Evolutionary conservation across 257 asterid species (phyloP), one percentile per base, ranked within the genome.

Genomic region (Cynanchum wilfordii): DNA sequence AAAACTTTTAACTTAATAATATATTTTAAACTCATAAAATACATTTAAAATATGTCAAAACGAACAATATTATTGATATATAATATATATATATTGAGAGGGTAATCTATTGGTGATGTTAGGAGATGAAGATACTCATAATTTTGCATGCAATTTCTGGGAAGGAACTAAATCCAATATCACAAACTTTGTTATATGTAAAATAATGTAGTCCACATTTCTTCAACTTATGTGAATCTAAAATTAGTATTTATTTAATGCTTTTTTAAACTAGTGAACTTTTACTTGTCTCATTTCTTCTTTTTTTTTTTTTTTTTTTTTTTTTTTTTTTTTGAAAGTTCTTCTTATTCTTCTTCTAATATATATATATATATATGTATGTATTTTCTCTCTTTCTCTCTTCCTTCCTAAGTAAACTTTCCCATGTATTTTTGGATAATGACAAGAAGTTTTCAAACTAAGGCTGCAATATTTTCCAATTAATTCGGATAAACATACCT

Each of bases 121-220:
- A 20, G 59, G 12, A 54, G 33, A 63, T 7, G 68, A 63, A 13
- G 47, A 33, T 63, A 17, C 68, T 33, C 68, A 63, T 63, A 17
- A 63, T 30, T 63, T 63, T 63, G 68, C 68, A 63, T 63, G 68
- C 47, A 63, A 63, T 45, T 63, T 63, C 68, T 63, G 19, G 68
- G 68, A 63, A 63, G 36, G 24, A 8, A 33, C 3, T 30, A 1
- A 5, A 54, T 10, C 9, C 5, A 33, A 33, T 33, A 62, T 7
- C 11, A 16, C 11, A 16, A 62, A 42, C 33, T 62, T 30, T 42
- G 2, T 42, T 59, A 29, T 29, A 1, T 60, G 2, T 60, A 63
- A 16, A 63, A 30, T 33, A 63, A 63, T 17, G 25, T 5, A 63
- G 25, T 63, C 47, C 68, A 63, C 68, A 30, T 30, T 62, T 15